Evolutionary conservation across 2,329 filamentous ascomycete species (phyloP), one percentile per base, ranked within the genome.

Genomic region (Sporothrix schenckii): DNA sequence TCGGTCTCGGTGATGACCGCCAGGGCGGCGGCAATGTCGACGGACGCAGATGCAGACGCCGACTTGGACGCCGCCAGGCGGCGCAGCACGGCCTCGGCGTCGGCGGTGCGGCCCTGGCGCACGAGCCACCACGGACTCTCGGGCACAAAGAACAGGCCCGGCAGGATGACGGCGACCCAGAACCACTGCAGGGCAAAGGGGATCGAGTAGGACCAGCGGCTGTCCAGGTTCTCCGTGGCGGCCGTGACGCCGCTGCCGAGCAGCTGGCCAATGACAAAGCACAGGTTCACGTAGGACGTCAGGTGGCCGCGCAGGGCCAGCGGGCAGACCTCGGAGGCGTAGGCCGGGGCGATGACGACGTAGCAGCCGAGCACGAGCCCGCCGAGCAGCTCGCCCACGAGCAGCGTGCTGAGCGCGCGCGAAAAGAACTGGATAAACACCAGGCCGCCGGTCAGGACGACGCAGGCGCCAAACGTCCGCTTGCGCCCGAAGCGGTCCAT

Each of bases 391-490:
- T 90, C 87, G 39, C 87, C 86, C 3, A 85, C 85, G n/a, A 89
- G 83, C 2, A 90, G 80, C 16, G 85, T 83, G 11, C 81, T 75
- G 13, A 88, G 80, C 0, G 83, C 85, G 3, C 83, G 82, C 13
- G 87, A 86, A 74, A 88, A 89, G 79, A 89, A 89, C 73, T 89
- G 86, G 69, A 89, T 84, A 76, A 89, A 89, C 70, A 89, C 83
- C 52, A 88, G 83, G 1, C 78, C 81, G 13, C 83, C 71, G 1
- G 84, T 86, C 71, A 84, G 75, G 11, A 77, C 71, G 30, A 84
- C 80, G 72, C 83, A 85, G 9, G 76, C 76, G 69, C 79, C 81
- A 52, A 84, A 82, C 0, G 83, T 84, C 75, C 76, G 76, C 72
- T 81, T 83, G 39, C 83, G 80, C 13, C 83, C 83, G 65, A 80